phyloP scores from a whole-genome alignment of 2,329 filamentous ascomycete species.

The Cordyceps farinosa region DNA sequence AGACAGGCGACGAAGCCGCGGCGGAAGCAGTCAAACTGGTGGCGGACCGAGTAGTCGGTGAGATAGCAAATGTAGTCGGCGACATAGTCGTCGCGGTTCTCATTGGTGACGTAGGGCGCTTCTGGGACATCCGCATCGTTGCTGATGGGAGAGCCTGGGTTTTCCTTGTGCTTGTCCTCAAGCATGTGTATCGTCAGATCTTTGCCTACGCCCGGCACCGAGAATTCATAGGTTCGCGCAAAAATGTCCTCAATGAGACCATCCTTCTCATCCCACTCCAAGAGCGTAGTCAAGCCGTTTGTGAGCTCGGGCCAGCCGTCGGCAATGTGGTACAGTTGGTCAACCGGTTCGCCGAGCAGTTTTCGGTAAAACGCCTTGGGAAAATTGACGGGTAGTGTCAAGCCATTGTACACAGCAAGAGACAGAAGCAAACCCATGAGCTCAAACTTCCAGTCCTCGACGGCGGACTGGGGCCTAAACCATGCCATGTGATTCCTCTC shows the following conservation, averaged over 20 bases:
- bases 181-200: conserved; percentile 57
- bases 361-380: conserved; percentile 80
- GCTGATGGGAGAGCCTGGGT: conserved; percentile 43
- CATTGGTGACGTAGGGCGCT: conserved; percentile 72
- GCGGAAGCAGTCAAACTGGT: conserved; percentile 77
- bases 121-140: conserved; percentile 43
- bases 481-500: conserved; percentile 73
- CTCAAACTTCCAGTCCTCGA: conserved; percentile 86
- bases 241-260: conserved; percentile 80
- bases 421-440: conserved; percentile 84
- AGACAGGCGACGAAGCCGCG: conserved; percentile 77
- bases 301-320: conserved; percentile 86
- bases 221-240: conserved; percentile 82
- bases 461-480: conserved; percentile 79
- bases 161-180: conserved; percentile 44
- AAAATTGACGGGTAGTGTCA: conserved; percentile 87
- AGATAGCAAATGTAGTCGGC: conserved; percentile 82
- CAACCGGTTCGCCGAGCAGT: conserved; percentile 66
- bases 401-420: conserved; percentile 86
- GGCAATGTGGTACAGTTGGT: conserved; percentile 69
- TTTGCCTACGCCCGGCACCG: conserved; percentile 55
- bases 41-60: conserved; percentile 69
- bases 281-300: conserved; percentile 66
- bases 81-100: conserved; percentile 75
- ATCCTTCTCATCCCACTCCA: conserved; percentile 72